Base-by-base conservation (phyloP, 2,329 filamentous ascomycete genomes). In the Exophiala xenobiotica region DNA sequence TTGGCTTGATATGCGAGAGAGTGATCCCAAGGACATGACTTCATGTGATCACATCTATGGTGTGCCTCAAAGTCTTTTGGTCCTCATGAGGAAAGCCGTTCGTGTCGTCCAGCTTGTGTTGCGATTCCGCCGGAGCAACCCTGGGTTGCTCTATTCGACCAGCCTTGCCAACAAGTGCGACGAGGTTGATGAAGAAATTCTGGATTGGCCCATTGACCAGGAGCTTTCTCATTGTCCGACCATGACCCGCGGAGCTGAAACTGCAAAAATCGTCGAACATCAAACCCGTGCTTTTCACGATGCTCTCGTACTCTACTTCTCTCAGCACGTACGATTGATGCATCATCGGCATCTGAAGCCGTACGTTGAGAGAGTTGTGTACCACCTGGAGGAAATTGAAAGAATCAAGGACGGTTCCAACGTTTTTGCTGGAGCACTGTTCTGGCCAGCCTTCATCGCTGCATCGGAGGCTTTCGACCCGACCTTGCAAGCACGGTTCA, bases 391-490 rank as follows among this genome's bases (percentile, higher is more conserved):
- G 14, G 35, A 19, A 23, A 39, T 47, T 18, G 44, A 47, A 16
- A 39, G 16, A 12, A 47, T 47, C 14, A 39, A 38, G 33, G 22
- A 47, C 14, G 44, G 24, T n/a, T 38, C 44, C 19, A 38, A 38
- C 11, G 44, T 38, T 11, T 38, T 18, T 20, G 35, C 31, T 6
- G 44, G 44, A 6, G 9, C 22, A 2, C 20, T 47, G 3, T 39
- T 47, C 23, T 47, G 44, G 44, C 44, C 44, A 31, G 76, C 70
- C 42, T 65, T 65, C 51, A 74, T 70, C 3, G 76, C 75, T 11
- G 74, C 69, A 27, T 71, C 65, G 51, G 79, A 79, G 67, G 77
- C 73, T 8, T 65, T 64, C 52, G 73, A 68, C 3, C 79, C 67
- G 37, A 78, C 69, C 6, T 59, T 54, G 75, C 76, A 80, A 22